Evolutionary conservation across 345 rosid genomes (phyloP).

Genomic region (Geranium brycei): DNA sequence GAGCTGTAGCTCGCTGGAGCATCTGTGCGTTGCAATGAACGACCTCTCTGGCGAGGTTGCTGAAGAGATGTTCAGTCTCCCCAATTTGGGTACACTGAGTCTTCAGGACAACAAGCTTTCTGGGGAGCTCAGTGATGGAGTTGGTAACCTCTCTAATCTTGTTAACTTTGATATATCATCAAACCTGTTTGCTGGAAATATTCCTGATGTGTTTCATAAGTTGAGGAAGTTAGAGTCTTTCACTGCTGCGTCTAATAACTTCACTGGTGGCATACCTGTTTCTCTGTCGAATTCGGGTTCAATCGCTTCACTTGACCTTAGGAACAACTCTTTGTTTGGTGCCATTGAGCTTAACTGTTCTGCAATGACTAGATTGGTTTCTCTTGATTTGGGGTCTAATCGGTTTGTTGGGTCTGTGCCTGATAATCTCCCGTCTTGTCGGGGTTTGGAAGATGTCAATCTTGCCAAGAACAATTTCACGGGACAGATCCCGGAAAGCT

Average conservation of each 20-base stretch:
- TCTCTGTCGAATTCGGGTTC: constrained; percentile 7
- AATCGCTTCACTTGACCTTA: background rate
- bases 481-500: constrained; percentile 5
- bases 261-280: constrained; percentile 1
- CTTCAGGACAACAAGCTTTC: constrained; percentile 4
- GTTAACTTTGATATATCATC: constrained; percentile 6
- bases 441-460: constrained; percentile 1
- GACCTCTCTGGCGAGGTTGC: constrained; percentile 5
- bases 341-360: constrained; percentile 8
- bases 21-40: constrained; percentile 7
- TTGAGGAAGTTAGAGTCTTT: constrained; percentile 5
- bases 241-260: constrained; percentile 2
- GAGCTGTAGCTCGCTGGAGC: constrained; percentile 9
- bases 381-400: constrained; percentile 3
- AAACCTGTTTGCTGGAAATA: background rate
- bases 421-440: constrained; percentile 7
- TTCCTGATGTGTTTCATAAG: constrained; percentile 8
- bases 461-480: constrained; percentile 8
- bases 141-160: constrained; percentile 4
- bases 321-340: constrained; percentile 5
- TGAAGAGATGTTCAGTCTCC: constrained; percentile 7
- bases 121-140: background rate
- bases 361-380: background rate
- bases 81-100: background rate
- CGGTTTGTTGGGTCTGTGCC: constrained; percentile 3